Base-by-base conservation (phyloP, 768 basidiomycete species). In the Collybia sp. region DNA sequence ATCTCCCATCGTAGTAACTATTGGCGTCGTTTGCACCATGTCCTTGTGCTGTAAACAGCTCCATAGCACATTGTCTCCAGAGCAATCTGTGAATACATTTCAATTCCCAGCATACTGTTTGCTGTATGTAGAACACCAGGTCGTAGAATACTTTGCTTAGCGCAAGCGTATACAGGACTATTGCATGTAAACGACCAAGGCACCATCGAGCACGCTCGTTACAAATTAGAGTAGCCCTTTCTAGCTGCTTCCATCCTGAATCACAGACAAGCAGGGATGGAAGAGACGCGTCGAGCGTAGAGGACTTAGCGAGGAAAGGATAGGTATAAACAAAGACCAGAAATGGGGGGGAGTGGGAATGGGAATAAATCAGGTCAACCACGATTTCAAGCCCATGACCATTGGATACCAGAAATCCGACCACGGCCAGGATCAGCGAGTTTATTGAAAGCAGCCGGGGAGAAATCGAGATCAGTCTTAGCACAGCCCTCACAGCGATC, bases 401-500 rank as follows among this genome's bases (percentile, higher is more conserved):
- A 88, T 6, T 51, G 57, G 20, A 86, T 59, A 40, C 54, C 58
- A 36, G 13, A 40, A 51, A 88, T 58, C 49, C 83, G 81, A 11
- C 87, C 87, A 9, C 73, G 35, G 31, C 55, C 41, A 12, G 42
- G 37, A 46, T 53, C 49, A 1, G 82, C 77, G 34, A 89, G 68
- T 6, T 50, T 0, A 0, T 53, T 5, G 62, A 88, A 89, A 8
- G 82, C 82, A 6, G 62, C 1, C 5, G 77, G 79, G 10, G 83
- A 79, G 51, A 89, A 71, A 63, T 88, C 85, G 49, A 89, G 73
- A 57, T 77, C 72, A 41, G 59, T 69, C 6, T 61, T 0, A 0
- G 49, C 51, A 52, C 88, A 91, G 11, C 58, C 83, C 0, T 43
- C 58, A 57, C 89, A 90, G 16, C 85, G 72, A 61, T 92, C 88